Percentiles rank a stretch among this genome's conserved stretches.
These are phyloP conservation scores for Fusarium udum DNA, from an alignment of 2,329 filamentous ascomycete species.

Conservation along the genomic window DNA sequence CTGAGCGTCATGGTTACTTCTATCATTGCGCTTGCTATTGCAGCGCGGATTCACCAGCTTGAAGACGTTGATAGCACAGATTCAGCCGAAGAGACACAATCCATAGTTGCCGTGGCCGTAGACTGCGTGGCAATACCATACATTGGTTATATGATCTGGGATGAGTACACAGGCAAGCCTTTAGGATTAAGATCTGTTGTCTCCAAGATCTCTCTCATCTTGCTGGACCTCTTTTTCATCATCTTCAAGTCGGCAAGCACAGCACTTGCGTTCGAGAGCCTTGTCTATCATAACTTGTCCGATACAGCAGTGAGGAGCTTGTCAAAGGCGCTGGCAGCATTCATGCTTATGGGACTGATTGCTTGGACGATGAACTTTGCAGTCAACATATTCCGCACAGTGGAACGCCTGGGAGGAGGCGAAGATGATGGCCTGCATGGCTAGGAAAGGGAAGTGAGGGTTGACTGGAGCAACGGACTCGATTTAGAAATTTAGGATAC, in stretches of 20 bases:
- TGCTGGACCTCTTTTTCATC: constrained; percentile 95
- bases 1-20: constrained; percentile 86
- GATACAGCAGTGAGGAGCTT: constrained; percentile 59
- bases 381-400: constrained; percentile 80
- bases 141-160: constrained; percentile 91
- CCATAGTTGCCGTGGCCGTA: constrained; percentile 87
- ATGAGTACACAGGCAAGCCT: constrained; percentile 95
- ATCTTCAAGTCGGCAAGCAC: constrained; percentile 96
- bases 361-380: constrained; percentile 93
- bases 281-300: constrained; percentile 66
- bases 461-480: constrained; percentile 2
- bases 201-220: constrained; percentile 87
- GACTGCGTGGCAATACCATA: constrained; percentile 91
- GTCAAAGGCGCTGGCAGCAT: constrained; percentile 75
- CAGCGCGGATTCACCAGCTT: constrained; percentile 75
- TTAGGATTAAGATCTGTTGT: constrained; percentile 84
- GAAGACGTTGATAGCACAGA: constrained; percentile 56
- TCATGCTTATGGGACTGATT: constrained; percentile 82
- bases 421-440: constrained; percentile 52
- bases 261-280: constrained; percentile 85
- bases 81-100: constrained; percentile 73
- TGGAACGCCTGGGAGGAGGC: constrained; percentile 67
- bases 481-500: constrained; percentile 30
- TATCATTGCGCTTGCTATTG: constrained; percentile 80
- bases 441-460: constrained; percentile 11